Evolutionary conservation across 139 green algal species (phyloP).

Genomic region (Tetradesmus obliquus): DNA sequence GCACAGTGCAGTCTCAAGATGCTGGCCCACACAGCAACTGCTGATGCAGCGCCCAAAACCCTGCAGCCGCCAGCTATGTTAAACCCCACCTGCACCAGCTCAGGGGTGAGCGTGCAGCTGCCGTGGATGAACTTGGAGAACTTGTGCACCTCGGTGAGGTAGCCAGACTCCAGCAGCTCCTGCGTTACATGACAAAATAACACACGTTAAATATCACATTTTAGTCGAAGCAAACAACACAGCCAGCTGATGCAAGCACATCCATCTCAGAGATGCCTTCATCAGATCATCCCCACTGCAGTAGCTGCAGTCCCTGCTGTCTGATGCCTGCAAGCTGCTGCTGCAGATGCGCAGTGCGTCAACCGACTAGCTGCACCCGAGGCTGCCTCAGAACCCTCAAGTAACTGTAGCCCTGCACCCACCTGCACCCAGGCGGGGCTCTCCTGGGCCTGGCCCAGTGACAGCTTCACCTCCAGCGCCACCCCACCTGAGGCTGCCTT

Average conservation of each 20-base stretch:
- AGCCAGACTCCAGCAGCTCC: slow-evolving; percentile 83
- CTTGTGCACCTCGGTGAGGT: slow-evolving; percentile 89
- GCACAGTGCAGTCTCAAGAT: too few species aligned
- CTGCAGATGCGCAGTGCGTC: too few species aligned
- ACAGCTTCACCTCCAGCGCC: slow-evolving; percentile 97
- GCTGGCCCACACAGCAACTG: too few species aligned
- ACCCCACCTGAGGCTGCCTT: slow-evolving; percentile 44
- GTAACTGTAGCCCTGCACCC: not conserved
- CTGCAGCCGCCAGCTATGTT: not conserved
- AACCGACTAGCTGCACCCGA: too few species aligned
- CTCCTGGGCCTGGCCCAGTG: slow-evolving; percentile 83
- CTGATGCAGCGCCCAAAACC: not conserved
- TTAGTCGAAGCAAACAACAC: too few species aligned
- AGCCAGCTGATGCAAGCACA: too few species aligned
- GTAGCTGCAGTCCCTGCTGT: too few species aligned
- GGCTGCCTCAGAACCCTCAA: too few species aligned
- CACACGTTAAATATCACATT: not conserved
- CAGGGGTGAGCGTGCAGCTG: slow-evolving; percentile 84
- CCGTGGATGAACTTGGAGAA: slow-evolving; percentile 97
- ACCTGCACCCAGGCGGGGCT: slow-evolving; percentile 86
- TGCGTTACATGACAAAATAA: slow-evolving; percentile 5
- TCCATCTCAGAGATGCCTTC: not conserved
- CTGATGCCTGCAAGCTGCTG: too few species aligned
- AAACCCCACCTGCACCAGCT: slow-evolving; percentile 75
- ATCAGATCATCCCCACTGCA: too few species aligned